Conservation (phyloP, 2,329 filamentous ascomycete genomes). For the Aspergillus sergii region DNA sequence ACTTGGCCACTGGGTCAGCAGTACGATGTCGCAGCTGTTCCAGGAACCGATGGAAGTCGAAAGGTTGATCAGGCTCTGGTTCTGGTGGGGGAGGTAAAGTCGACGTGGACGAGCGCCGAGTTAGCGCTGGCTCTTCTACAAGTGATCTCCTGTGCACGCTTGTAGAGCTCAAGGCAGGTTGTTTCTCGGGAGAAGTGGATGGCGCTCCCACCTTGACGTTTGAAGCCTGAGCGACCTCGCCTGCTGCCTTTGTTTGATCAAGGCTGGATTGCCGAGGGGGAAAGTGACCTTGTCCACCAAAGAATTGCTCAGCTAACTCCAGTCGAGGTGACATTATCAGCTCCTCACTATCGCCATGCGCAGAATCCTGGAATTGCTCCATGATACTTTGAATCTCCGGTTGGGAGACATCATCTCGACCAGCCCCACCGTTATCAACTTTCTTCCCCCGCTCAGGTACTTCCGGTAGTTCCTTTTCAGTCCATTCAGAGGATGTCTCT, state of each 20-base stretch:
- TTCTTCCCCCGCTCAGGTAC: slow-evolving; percentile 46
- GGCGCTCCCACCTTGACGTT: slow-evolving; percentile 22
- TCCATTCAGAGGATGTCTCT: slow-evolving; percentile 38
- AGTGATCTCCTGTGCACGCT: slow-evolving; percentile 27
- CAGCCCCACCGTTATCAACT: slow-evolving; percentile 60
- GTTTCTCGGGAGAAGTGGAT: slow-evolving; percentile 20
- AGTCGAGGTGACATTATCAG: slow-evolving; percentile 91
- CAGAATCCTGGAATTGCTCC: slow-evolving; percentile 84
- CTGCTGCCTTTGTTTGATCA: slow-evolving; percentile 62
- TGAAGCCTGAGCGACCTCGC: slow-evolving; percentile 29
- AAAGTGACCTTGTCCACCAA: slow-evolving; percentile 68
- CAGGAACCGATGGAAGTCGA: slow-evolving; percentile 96
- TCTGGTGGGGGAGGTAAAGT: slow-evolving; percentile 67
- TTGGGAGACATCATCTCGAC: slow-evolving; percentile 69
- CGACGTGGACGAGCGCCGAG: slow-evolving; percentile 39
- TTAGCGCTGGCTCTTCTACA: slow-evolving; percentile 28
- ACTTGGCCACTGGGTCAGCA: slow-evolving; percentile 95
- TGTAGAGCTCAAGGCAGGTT: slow-evolving; percentile 29
- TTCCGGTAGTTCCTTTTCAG: slow-evolving; percentile 43
- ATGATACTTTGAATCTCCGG: slow-evolving; percentile 97
- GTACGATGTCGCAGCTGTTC: slow-evolving; percentile 95
- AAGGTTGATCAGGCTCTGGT: slow-evolving; percentile 82
- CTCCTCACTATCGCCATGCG: slow-evolving; percentile 70
- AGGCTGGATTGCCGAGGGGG: slow-evolving; percentile 86
- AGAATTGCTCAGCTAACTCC: slow-evolving; percentile 77